These are phyloP conservation scores for Amanita fuliginea DNA, from an alignment of 768 basidiomycete genomes.

Conservation along the genomic window DNA sequence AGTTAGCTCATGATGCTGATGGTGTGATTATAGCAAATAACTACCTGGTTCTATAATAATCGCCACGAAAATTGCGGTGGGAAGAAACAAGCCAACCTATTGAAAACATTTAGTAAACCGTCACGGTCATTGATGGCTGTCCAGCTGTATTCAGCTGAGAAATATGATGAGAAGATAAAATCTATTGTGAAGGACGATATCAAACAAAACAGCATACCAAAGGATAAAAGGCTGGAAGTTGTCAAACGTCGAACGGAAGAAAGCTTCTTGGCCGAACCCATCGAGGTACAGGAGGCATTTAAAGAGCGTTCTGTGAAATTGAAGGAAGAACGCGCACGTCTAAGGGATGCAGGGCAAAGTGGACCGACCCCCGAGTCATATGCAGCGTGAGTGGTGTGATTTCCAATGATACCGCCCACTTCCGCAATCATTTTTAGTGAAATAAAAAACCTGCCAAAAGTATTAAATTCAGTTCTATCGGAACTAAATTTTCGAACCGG, in stretches of 20 bases:
- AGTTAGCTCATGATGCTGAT: neutral
- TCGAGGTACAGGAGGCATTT: conserved; percentile 1
- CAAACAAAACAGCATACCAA: conserved; percentile 2
- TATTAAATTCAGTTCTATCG: neutral
- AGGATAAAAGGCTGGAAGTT: neutral
- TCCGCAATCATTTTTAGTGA: neutral
- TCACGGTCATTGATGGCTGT: neutral
- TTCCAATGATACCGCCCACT: neutral
- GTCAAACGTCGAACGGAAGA: neutral
- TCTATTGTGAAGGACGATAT: conserved; percentile 1
- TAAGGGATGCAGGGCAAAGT: neutral
- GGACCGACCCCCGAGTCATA: neutral
- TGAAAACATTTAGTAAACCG: neutral
- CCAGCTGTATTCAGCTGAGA: conserved; percentile 1
- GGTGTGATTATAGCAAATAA: neutral
- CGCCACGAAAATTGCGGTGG: neutral
- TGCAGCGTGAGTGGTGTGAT: neutral
- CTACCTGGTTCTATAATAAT: conserved; percentile 7
- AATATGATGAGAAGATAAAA: neutral
- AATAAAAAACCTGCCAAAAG: neutral
- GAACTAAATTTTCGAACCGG: conserved; percentile 1
- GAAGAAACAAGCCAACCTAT: neutral
- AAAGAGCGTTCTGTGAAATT: neutral
- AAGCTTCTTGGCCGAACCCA: conserved; percentile 2
- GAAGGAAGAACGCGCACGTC: neutral